Evolutionary conservation across 192 early-diverging fungal species (phyloP), one percentile per base, ranked within the genome.

Genomic region (Entophlyctis luteolus): DNA sequence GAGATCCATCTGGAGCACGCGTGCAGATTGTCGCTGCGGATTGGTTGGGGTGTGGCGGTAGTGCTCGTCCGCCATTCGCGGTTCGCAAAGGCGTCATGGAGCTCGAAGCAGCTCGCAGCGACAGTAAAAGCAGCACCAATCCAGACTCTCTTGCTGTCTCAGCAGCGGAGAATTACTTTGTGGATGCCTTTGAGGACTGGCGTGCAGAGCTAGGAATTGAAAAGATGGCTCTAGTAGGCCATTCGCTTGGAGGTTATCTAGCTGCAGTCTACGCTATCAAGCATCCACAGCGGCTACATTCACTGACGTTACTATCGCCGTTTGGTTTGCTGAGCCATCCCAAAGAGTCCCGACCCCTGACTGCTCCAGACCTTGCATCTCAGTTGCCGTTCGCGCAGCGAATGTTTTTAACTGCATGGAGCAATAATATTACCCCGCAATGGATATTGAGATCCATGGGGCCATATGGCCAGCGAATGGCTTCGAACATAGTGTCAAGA

Each of bases 31-130:
- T 87, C 66, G 79, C 87, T 18, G 78, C 90, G 48, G 95, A 98
- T 83, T 98, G 95, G 95, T 79, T 98, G 1, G 93, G 95, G n/a
- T 95, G 93, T 91, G 95, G 90, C 35, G 84, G 90, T 69, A 88
- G 84, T 67, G 87, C 88, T n/a, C 79, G 93, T 4, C 89, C 91
- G 18, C 75, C 77, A 22, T 94, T 88, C 69, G 48, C 79, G 47
- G 56, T 66, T 72, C 52, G 65, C 74, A 20, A 36, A 4, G 4
- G 14, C 57, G 12, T 2, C 14, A 49, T 28, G 6, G 25, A 8
- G 23, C 23, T 55, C 16, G 47, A 57, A 28, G 28, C 33, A 32
- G 82, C 10, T 20, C 8, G 18, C 56, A n/a, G n/a, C n/a, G n/a
- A n/a, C n/a, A 14, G 52, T 20, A 27, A n/a, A n/a, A n/a, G n/a